These are phyloP conservation scores for Aureobasidium sp. DNA, from an alignment of 2,329 filamentous ascomycete genomes.

Conservation along the genomic window DNA sequence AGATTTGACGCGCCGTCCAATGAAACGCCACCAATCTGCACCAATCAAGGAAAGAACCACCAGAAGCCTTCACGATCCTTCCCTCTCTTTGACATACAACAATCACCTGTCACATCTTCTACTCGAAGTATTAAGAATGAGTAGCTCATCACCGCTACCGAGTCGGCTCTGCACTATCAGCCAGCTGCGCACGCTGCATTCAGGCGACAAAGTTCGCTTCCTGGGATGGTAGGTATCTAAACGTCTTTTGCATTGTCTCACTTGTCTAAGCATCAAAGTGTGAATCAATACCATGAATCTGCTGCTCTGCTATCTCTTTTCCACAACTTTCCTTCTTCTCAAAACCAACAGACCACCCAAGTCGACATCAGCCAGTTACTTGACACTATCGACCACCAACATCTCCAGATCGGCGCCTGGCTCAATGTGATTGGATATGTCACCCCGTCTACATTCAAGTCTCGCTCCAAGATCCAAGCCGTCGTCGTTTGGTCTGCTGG, in stretches of 20 bases:
- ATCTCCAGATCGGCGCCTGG: conserved; percentile 72
- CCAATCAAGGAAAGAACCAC: neutral
- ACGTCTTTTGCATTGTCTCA: neutral
- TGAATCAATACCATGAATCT: conserved; percentile 50
- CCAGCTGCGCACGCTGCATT: conserved; percentile 40
- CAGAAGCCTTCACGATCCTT: neutral
- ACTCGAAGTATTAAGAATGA: neutral
- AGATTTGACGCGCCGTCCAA: neutral
- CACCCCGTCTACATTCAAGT: neutral
- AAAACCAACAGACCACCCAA: conserved; percentile 14
- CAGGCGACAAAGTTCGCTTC: conserved; percentile 80
- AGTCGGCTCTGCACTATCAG: conserved; percentile 43
- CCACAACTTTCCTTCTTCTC: conserved; percentile 53
- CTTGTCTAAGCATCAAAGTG: conserved; percentile 36
- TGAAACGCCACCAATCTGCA: neutral
- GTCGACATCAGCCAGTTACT: conserved; percentile 63
- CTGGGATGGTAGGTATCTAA: conserved; percentile 68
- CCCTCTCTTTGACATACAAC: neutral
- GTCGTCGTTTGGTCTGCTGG: conserved; percentile 72
- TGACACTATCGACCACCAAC: conserved; percentile 53
- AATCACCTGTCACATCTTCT: too few species aligned
- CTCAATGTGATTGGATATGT: conserved; percentile 77
- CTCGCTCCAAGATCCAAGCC: conserved; percentile 57
- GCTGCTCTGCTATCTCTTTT: conserved; percentile 60
- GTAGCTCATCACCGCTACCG: conserved; percentile 46